These are phyloP conservation scores for Colletotrichum liaoningense DNA, from an alignment of 2,329 filamentous ascomycete genomes.

Conservation along the genomic window DNA sequence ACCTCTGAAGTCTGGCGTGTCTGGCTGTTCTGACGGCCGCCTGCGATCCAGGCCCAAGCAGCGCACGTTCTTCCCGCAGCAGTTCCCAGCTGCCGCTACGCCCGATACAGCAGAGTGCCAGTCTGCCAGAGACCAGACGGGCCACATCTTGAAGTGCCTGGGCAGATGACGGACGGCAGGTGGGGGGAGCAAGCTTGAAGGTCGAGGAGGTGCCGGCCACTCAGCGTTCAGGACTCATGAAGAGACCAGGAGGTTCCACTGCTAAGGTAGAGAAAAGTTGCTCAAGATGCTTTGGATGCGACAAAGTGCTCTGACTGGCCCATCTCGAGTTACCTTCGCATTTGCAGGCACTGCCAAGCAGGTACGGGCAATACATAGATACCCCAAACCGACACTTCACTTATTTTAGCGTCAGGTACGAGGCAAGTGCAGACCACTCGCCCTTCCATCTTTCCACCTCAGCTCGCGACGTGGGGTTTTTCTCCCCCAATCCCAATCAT, in stretches of 20 bases:
- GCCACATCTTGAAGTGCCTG: background rate
- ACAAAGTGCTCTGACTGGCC: constrained; percentile 19
- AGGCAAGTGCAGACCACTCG: background rate
- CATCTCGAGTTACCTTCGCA: constrained; percentile 3
- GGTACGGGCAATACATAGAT: no score
- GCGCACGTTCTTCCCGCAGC: constrained; percentile 27
- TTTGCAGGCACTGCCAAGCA: background rate
- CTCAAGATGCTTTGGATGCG: constrained; percentile 3
- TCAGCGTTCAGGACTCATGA: constrained; percentile 1
- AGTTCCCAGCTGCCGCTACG: background rate
- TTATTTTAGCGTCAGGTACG: constrained; percentile 28
- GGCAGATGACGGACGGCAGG: constrained; percentile 16
- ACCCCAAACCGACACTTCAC: no score
- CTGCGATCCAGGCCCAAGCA: constrained; percentile 8
- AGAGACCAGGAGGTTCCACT: constrained; percentile 12
- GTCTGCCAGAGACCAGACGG: constrained; percentile 8
- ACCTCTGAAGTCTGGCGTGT: background rate
- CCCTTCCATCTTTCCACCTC: background rate
- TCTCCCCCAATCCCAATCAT: background rate
- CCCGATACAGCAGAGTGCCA: constrained; percentile 3
- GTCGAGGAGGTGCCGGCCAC: background rate
- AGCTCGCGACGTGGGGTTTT: background rate
- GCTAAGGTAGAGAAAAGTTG: background rate
- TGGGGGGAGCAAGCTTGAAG: constrained; percentile 9
- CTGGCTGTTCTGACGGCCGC: background rate